Evolutionary conservation across 495 filamentous ascomycete genomes (phyloP), one percentile per base, ranked within the genome.

Genomic region (Antarctomyces pellizariae): DNA sequence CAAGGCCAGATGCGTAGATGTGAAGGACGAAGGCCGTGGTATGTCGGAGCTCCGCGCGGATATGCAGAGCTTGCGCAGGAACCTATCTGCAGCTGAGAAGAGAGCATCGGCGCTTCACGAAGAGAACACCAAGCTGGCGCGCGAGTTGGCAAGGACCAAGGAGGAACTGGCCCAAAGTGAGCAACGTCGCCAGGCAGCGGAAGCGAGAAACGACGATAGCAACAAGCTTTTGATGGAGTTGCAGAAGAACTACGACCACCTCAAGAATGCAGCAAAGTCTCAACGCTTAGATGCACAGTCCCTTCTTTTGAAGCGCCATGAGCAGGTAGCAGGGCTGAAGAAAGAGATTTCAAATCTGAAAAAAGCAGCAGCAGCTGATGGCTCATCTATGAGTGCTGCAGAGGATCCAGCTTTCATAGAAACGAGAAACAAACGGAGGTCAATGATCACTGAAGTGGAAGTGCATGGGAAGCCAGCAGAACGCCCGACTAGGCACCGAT

Each of bases 221-320:
- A 40, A 61, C 16, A 36, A 57, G 14, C 63, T 68, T 51, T 71
- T 17, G 51, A 57, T n/a, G 12, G 52, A 57, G 24, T 48, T 71
- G 0, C 52, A 49, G 26, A 48, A 42, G 22, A 49, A 54, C 5
- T 59, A 58, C 32, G 60, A 68, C 18, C 46, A 59, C 12, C 51
- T 72, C 11, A 63, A 75, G 29, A 61, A 64, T 11, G 58, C 69
- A 26, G 56, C 71, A 35, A 71, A 67, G 36, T 36, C 45, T 13
- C 53, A 59, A 34, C 45, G 62, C 45, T 34, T 46, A 37, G 48
- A 64, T 53, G 46, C 62, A 27, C 46, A 63, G 37, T 35, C 62
- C 29, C 58, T 71, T 17, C 50, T 67, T 23, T 54, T 69, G 27
- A 67, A 60, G 38, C 73, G 73, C 16, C 67, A 75, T 31, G 55